Evolutionary conservation across 257 asterid species (phyloP), one percentile per base, ranked within the genome.

Genomic region (Solanum medicagineum): DNA sequence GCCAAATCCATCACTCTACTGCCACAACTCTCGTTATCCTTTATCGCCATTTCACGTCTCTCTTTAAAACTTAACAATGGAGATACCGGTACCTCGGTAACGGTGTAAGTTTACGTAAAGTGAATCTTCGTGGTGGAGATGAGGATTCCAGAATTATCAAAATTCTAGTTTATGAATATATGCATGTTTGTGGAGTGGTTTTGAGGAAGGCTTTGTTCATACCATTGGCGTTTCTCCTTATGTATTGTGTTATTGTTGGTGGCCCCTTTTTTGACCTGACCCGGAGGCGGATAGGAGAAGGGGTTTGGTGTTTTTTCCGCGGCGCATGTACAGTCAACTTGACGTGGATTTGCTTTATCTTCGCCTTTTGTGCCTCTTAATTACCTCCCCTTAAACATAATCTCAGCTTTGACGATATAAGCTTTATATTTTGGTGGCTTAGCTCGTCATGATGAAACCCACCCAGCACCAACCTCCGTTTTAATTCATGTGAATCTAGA

Each of bases 11-110:
- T 92, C 92, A 85, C 95, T 87, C 93, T 91, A 89, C 98, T 96
- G 22, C 94, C 93, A 88, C 97, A 91, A 55, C 97, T 96, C 92
- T 92, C 97, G 93, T 90, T 92, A 60, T 92, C 97, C 54, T 94
- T 97, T 89, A 91, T 94, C 89, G 88, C 97, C 99, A 96, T 95
- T 91, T 88, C 59, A 47, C 42, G 56, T 45, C 73, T 63, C 42
- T 15, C 3, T 57, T 8, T 57, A 0, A 15, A 12, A 15, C 22
- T 29, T 74, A 68, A 62, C n/a, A 81, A 59, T 32, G 66, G n/a
- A 3, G 42, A 36, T 36, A 36, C 42, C 20, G 10, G 22, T 47
- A 22, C 1, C n/a, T n/a, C 71, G 73, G 73, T 14, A 7, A 22
- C 19, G 82, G 26, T 79, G 66, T 65, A 53, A 53, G 29, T 79